Percentiles rank a stretch among this genome's conserved stretches.
phyloP scores from a whole-genome alignment of 2,329 filamentous ascomycete species.

The Penicillium rolfsii region DNA sequence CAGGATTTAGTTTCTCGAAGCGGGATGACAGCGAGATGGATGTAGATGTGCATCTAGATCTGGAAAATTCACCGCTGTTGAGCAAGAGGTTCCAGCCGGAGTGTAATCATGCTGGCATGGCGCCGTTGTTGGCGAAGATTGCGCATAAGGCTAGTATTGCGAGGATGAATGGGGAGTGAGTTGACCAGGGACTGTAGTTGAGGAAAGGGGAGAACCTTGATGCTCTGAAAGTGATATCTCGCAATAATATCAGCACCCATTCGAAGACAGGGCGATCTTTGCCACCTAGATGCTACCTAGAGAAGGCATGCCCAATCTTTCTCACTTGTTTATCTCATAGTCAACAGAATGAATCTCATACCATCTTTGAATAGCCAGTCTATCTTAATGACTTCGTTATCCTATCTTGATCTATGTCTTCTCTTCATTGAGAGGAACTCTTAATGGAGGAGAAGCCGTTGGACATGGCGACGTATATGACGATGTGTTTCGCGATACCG shows the following conservation, averaged over 20 bases:
- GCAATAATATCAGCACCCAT: not conserved
- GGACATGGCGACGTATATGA: too few species aligned
- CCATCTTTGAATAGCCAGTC: too few species aligned
- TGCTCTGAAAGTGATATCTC: not conserved
- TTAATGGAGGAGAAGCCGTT: too few species aligned
- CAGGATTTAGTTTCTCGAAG: conserved; percentile 43
- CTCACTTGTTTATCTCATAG: too few species aligned
- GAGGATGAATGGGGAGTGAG: conserved; percentile 10
- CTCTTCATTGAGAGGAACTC: too few species aligned
- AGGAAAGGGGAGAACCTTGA: not conserved
- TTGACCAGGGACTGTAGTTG: not conserved
- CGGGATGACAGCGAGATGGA: conserved; percentile 14
- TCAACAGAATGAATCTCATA: too few species aligned
- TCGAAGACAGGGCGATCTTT: not conserved
- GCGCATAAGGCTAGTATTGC: conserved; percentile 17
- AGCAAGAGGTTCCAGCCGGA: conserved; percentile 17
- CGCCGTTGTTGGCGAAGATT: conserved; percentile 29
- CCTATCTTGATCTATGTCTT: too few species aligned
- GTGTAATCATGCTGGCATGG: conserved; percentile 34
- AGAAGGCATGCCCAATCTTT: too few species aligned
- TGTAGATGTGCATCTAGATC: conserved; percentile 1
- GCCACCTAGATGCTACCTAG: too few species aligned
- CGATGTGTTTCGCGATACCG: too few species aligned
- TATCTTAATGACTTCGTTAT: too few species aligned
- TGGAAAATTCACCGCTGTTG: not conserved